Evolutionary conservation across 2,329 filamentous ascomycete species (phyloP).

Genomic region (Stagonosporopsis chrysanthemi): DNA sequence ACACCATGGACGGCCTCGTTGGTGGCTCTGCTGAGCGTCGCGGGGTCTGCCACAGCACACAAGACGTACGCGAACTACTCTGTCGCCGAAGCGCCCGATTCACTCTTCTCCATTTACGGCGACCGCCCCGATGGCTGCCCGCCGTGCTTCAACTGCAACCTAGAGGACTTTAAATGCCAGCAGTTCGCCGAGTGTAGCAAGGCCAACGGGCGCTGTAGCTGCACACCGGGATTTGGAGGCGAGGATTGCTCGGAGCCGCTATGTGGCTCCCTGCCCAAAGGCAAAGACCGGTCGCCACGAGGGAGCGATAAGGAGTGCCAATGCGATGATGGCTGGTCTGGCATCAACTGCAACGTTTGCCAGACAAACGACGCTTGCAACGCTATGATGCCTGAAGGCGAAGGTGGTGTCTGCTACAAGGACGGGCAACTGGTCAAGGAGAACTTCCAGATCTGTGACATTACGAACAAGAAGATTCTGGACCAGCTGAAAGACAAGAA

Average conservation of each 20-base stretch:
- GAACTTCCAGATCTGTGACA: constrained; percentile 97
- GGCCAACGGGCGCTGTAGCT: constrained; percentile 90
- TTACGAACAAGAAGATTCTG: constrained; percentile 94
- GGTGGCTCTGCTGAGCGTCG: constrained; percentile 35
- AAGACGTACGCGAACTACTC: constrained; percentile 54
- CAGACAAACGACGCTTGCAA: constrained; percentile 83
- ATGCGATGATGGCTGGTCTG: constrained; percentile 92
- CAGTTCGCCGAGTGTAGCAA: constrained; percentile 91
- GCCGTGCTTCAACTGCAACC: constrained; percentile 96
- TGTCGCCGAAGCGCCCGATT: constrained; percentile 57
- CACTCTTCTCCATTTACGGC: constrained; percentile 73
- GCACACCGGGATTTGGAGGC: constrained; percentile 90
- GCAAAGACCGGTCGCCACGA: constrained; percentile 76
- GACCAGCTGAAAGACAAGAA: constrained; percentile 83
- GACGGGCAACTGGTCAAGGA: constrained; percentile 89
- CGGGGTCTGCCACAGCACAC: constrained; percentile 35
- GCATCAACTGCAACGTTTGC: constrained; percentile 97
- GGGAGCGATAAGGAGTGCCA: constrained; percentile 72
- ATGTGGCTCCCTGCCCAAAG: constrained; percentile 86
- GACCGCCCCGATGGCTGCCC: constrained; percentile 79
- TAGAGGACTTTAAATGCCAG: constrained; percentile 88
- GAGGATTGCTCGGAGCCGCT: constrained; percentile 92
- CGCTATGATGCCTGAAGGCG: constrained; percentile 81
- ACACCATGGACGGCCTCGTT: constrained; percentile 43
- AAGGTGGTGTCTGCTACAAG: constrained; percentile 89